Evolutionary conservation across 305 asterid genomes (phyloP).

Genomic region (Fraxinus sp.): DNA sequence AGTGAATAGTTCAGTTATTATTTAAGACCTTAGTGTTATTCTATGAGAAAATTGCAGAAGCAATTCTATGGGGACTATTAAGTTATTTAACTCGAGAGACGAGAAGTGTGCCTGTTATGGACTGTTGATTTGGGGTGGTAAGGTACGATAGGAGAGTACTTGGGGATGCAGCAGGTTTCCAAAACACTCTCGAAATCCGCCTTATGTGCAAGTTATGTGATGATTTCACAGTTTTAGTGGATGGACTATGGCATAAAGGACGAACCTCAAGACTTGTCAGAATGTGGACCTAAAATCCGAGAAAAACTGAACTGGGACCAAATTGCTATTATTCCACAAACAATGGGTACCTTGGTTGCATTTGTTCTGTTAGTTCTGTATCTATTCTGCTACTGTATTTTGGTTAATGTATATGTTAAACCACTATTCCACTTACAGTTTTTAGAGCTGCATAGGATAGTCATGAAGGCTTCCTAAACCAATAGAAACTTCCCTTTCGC

Average conservation of each 20-base stretch:
- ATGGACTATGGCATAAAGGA: background rate
- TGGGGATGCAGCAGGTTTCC: background rate
- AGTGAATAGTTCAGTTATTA: background rate
- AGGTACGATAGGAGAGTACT: background rate
- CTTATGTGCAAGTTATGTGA: background rate
- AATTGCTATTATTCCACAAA: background rate
- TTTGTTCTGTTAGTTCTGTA: background rate
- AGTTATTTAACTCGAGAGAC: background rate
- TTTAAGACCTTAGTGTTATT: background rate
- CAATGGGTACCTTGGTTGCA: background rate
- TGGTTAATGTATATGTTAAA: background rate
- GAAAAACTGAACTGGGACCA: background rate
- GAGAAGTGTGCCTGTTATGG: background rate
- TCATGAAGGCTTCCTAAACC: background rate
- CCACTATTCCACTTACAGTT: background rate
- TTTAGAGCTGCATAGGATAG: background rate
- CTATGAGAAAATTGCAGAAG: conserved; percentile 1
- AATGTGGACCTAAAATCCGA: background rate
- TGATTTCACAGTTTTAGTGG: background rate
- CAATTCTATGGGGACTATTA: background rate
- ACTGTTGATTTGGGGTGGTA: background rate
- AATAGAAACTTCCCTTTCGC: background rate
- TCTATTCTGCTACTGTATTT: background rate
- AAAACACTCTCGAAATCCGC: background rate
- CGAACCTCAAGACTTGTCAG: background rate